Base-by-base conservation (phyloP, 2,329 filamentous ascomycete genomes). In the Berkeleyomyces basicola region DNA sequence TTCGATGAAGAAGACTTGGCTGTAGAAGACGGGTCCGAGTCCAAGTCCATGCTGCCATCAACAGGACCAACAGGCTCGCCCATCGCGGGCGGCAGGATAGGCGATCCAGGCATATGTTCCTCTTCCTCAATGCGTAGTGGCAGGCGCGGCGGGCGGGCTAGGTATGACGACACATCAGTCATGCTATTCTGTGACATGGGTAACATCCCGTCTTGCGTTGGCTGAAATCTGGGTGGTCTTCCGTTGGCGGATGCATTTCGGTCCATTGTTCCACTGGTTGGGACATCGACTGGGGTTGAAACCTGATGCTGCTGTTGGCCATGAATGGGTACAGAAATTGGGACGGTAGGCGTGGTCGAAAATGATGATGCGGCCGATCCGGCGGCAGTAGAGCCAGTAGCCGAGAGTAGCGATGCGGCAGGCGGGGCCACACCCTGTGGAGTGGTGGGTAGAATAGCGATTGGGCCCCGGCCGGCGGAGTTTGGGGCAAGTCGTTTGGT, bases 121-220 rank as follows among this genome's bases (percentile, higher is more conserved):
- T 95, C 90, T 76, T 96, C 89, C 69, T 95, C 90, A 69, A 97
- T 96, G 62, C 92, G 91, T 64, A 97, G 82, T 64, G 92, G 92
- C 69, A 97, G 78, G 65, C 92, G 86, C 59, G 92, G 92, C 55
- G 92, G 92, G n/a, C 87, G 81, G 64, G 79, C 77, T 69, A 82
- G 74, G 69, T 84, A 85, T 53, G 79, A 79, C 51, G 79, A 78
- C 76, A 85, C 80, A 67, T 83, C 81, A 67, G 82, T 83, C 67
- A 85, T 72, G 69, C 82, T 85, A 72, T 74, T 80, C 66, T 79
- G 79, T 63, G 77, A 74, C 59, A 79, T 71, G 66, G 79, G 73
- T 47, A 75, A 59, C 44, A 62, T 42, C 44, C 59, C 40, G 51
- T 64, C 63, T 9, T 59, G 36, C 44, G 63, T 59, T 10, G 59